Evolutionary conservation across 768 basidiomycete species (phyloP).

Genomic region (Leccinum imitatum): DNA sequence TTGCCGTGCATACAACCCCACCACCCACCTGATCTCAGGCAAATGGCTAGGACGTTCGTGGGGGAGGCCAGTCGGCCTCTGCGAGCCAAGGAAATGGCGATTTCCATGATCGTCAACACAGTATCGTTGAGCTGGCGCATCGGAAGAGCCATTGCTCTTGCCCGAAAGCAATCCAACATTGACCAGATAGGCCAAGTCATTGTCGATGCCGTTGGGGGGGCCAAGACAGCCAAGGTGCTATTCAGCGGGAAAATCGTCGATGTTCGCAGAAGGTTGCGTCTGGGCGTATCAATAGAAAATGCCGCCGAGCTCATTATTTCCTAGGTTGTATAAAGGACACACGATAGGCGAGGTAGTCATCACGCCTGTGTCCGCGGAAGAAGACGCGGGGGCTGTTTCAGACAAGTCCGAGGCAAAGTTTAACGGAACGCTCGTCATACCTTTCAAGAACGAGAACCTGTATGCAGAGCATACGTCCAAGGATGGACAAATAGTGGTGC

Average conservation of each 20-base stretch:
- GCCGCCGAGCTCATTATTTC: neutral
- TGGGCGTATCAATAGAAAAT: neutral
- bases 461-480: slow-evolving; percentile 42
- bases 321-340: slow-evolving; percentile 38
- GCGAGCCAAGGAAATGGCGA: slow-evolving; percentile 33
- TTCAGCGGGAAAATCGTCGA: slow-evolving; percentile 63
- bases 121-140: slow-evolving; percentile 64
- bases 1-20: neutral
- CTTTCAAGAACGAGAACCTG: slow-evolving; percentile 65
- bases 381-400: slow-evolving; percentile 28
- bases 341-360: slow-evolving; percentile 40
- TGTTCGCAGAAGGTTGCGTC: slow-evolving; percentile 39
- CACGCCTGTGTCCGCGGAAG: slow-evolving; percentile 27
- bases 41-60: slow-evolving; percentile 37
- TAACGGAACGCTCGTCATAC: slow-evolving; percentile 42
- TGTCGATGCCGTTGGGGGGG: slow-evolving; percentile 38
- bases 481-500: slow-evolving; percentile 28
- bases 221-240: slow-evolving; percentile 38
- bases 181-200: slow-evolving; percentile 36
- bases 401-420: slow-evolving; percentile 21
- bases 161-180: slow-evolving; percentile 46
- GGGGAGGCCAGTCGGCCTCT: slow-evolving; percentile 45
- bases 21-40: neutral
- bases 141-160: slow-evolving; percentile 55
- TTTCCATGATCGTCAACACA: slow-evolving; percentile 48